Conservation (phyloP, 2,329 filamentous ascomycete genomes). For the Alternaria alternata region DNA sequence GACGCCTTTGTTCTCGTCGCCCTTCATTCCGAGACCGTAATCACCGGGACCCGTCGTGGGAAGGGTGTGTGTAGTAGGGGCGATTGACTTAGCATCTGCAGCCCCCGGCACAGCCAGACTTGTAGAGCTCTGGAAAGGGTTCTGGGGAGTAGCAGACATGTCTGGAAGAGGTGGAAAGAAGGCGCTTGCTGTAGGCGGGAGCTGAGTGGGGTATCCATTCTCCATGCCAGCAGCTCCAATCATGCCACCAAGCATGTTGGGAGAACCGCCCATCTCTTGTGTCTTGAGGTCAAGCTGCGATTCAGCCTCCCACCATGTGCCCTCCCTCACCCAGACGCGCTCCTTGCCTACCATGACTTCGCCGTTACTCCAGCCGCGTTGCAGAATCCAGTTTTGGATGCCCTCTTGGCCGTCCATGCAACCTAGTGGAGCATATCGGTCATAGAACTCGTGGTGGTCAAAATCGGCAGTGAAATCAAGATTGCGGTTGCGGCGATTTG, state of each 20-base stretch:
- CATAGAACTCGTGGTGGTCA: constrained; percentile 88
- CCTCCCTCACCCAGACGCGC: constrained; percentile 94
- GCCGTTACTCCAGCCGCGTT: constrained; percentile 97
- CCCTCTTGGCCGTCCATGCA: constrained; percentile 91
- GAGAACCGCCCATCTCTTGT: constrained; percentile 54
- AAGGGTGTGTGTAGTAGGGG: constrained; percentile 71
- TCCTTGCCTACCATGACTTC: constrained; percentile 92
- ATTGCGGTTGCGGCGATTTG: constrained; percentile 87
- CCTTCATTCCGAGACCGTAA: constrained; percentile 87
- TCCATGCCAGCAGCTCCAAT: constrained; percentile 70
- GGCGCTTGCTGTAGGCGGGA: constrained; percentile 59
- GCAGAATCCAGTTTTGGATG: constrained; percentile 91
- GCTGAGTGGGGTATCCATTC: constrained; percentile 73
- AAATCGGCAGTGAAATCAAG: constrained; percentile 98
- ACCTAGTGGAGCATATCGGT: constrained; percentile 81
- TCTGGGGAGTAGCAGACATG: constrained; percentile 72
- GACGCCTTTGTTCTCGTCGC: constrained; percentile 67
- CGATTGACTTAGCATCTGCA: constrained; percentile 50
- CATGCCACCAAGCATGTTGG: constrained; percentile 58
- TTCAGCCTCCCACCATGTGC: constrained; percentile 97
- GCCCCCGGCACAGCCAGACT: constrained; percentile 58
- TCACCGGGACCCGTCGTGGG: constrained; percentile 69
- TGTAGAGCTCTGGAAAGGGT: constrained; percentile 67
- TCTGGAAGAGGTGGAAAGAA: constrained; percentile 71
- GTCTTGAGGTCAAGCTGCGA: constrained; percentile 91